A percentile compares a stretch with the other conserved stretches of the same genome.
Conservation (phyloP, 495 filamentous ascomycete species). For the Aspergillus cristatus region DNA sequence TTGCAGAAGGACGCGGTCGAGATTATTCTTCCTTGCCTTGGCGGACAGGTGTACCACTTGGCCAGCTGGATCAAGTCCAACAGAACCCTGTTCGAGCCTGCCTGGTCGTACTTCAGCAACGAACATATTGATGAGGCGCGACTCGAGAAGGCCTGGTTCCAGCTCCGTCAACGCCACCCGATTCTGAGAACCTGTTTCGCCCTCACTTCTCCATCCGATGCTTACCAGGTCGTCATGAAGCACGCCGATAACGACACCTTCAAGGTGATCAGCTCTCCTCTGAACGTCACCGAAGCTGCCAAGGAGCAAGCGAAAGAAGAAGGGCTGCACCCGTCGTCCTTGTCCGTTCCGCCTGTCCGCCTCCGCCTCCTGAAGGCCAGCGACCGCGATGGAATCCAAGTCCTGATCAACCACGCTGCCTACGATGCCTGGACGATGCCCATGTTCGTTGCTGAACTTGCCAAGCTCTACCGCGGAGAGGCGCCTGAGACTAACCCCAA, state of each 20-base stretch:
- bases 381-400: slow-evolving; percentile 16
- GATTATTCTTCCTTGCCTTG: slow-evolving; percentile 49
- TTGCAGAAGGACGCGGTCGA: slow-evolving; percentile 37
- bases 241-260: slow-evolving; percentile 13
- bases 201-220: slow-evolving; percentile 27
- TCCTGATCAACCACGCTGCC: slow-evolving; percentile 24
- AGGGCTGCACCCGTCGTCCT: slow-evolving; percentile 15
- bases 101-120: slow-evolving; percentile 44
- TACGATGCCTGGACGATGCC: slow-evolving; percentile 30
- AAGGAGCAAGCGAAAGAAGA: slow-evolving; percentile 13
- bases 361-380: slow-evolving; percentile 15
- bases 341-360: slow-evolving; percentile 17
- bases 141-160: slow-evolving; percentile 45
- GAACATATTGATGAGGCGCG: slow-evolving; percentile 22
- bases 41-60: slow-evolving; percentile 66
- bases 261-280: slow-evolving; percentile 10
- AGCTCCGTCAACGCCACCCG: slow-evolving; percentile 40
- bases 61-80: slow-evolving; percentile 55
- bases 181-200: slow-evolving; percentile 57
- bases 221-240: slow-evolving; percentile 28
- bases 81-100: slow-evolving; percentile 52
- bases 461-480: slow-evolving; percentile 12
- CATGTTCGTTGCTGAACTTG: slow-evolving; percentile 20
- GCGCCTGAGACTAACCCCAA: slow-evolving; percentile 6
- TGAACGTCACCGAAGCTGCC: slow-evolving; percentile 6